Base-by-base conservation (phyloP, 352 stramenopile species). In the Phytopythium litorale region DNA sequence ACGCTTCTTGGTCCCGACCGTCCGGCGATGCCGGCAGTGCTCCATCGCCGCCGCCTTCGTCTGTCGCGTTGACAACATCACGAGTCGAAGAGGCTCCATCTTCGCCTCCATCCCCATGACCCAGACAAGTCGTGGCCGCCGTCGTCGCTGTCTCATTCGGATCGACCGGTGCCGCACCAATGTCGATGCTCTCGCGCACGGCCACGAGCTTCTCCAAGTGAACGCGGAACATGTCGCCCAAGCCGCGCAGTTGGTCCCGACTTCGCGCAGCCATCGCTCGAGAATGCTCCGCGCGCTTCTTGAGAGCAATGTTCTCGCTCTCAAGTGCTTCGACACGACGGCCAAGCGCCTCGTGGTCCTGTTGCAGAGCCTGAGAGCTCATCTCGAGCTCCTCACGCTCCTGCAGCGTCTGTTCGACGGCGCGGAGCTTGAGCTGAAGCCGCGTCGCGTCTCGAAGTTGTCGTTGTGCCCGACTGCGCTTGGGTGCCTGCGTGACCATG, bases 161-260 rank as follows among this genome's bases (percentile, higher is more conserved):
- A 19, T 64, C 32, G 35, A 32, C 16, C n/a, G 16, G 28, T n/a
- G 56, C 51, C 11, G 30, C 18, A 13, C 25, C 37, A 12, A 68
- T 58, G 37, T 85, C 81, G 18, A 88, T 59, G 7, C 52, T 74
- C 51, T 90, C 76, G 6, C 78, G 78, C 38, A 90, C 63, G 5
- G 72, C 76, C 25, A 88, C 79, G 32, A 91, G 72, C 37, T 77
- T 66, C 67, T 88, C 74, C 11, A 91, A 64, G 37, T 89, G 76
- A 19, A 76, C 63, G 21, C 75, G 76, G 61, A 88, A 89, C 6
- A 70, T 63, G 54, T 88, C 75, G 19, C 66, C 69, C 55, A 86
- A 64, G n/a, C 51, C 57, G 56, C 83, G 70, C 18, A 89, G 52
- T 28, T 79, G 68, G 0, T 59, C 33, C 66, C 70, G n/a, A 62